phyloP scores from a whole-genome alignment of 805 yeast species.

The Metschnikowia lunata region DNA sequence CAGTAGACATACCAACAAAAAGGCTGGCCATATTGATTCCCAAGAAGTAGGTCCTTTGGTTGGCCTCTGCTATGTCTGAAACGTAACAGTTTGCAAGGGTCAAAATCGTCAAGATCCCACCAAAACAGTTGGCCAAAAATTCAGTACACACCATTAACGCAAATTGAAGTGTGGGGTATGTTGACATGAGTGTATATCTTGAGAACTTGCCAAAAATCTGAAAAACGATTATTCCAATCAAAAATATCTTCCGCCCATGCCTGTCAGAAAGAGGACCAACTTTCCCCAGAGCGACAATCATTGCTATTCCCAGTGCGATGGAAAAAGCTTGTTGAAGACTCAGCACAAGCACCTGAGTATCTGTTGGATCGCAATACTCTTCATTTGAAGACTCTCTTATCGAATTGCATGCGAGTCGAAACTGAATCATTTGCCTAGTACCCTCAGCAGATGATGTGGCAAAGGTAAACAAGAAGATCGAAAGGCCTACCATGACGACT shows the following conservation, averaged over 20 bases:
- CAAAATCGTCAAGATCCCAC: slow-evolving; percentile 54
- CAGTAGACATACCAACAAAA: slow-evolving; percentile 57
- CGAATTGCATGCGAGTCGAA: slow-evolving; percentile 28
- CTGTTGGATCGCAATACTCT: slow-evolving; percentile 27
- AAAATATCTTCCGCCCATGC: slow-evolving; percentile 32
- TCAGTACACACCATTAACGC: slow-evolving; percentile 40
- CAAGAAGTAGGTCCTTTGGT: slow-evolving; percentile 51
- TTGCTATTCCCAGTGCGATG: slow-evolving; percentile 41
- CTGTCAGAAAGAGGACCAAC: slow-evolving; percentile 36
- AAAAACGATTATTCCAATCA: slow-evolving; percentile 18
- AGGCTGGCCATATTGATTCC: slow-evolving; percentile 58
- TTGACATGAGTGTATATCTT: slow-evolving; percentile 24
- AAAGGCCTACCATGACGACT: slow-evolving; percentile 42
- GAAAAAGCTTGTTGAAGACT: slow-evolving; percentile 43
- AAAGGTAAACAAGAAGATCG: slow-evolving; percentile 41
- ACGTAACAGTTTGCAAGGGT: slow-evolving; percentile 65
- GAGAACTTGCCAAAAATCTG: slow-evolving; percentile 21
- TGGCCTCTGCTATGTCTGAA: slow-evolving; percentile 66
- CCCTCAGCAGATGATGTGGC: slow-evolving; percentile 37
- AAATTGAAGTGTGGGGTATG: slow-evolving; percentile 28
- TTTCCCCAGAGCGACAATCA: slow-evolving; percentile 54
- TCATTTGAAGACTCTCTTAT: slow-evolving; percentile 12
- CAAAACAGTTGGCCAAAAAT: slow-evolving; percentile 50
- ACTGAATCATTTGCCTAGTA: slow-evolving; percentile 35
- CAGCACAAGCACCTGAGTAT: slow-evolving; percentile 41